Evolutionary conservation across 2,329 filamentous ascomycete species (phyloP), one percentile per base, ranked within the genome.

Genomic region (Fusarium algeriense): DNA sequence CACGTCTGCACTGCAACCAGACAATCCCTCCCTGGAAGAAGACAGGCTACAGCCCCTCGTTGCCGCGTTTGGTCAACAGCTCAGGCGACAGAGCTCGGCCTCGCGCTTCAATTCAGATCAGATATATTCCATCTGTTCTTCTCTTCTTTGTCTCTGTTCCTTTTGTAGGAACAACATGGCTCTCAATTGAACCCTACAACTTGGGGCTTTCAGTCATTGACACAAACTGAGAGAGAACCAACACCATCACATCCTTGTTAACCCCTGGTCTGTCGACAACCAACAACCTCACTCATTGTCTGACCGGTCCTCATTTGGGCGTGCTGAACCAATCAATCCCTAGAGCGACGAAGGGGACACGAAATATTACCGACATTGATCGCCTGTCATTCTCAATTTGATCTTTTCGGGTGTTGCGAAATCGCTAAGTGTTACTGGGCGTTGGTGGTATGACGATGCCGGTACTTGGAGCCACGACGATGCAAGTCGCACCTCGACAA

Each of bases 401-500:
- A 43, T 6, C 32, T 30, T 44, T 48, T 38, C 23, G 28, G 40
- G 40, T 59, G 34, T 66, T 62, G 44, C 38, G 48, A 35, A 14
- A 48, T 53, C 40, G 28, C 68, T 60, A 46, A 30, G 30, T 30
- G 30, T 30, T 30, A 30, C 30, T 11, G 30, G 56, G 54, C 41
- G 59, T 43, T 64, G 54, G 73, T 56, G 55, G 20, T 46, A 69
- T 58, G 45, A 75, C 48, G 63, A 62, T 71, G 71, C 60, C 74
- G 46, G 57, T 63, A 53, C 45, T 56, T 32, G 71, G 64, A 52
- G 63, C 52, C 54, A 65, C 66, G 58, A 73, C 74, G 54, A 67
- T 57, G 55, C 69, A 75, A 58, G 64, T 64, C 60, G 54, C 67
- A 49, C 72, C 67, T 28, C 73, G 71, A 26, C 65, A 70, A 32